phyloP scores from a whole-genome alignment of 1,139 yeast genomes.

The Lodderomyces margitis region DNA sequence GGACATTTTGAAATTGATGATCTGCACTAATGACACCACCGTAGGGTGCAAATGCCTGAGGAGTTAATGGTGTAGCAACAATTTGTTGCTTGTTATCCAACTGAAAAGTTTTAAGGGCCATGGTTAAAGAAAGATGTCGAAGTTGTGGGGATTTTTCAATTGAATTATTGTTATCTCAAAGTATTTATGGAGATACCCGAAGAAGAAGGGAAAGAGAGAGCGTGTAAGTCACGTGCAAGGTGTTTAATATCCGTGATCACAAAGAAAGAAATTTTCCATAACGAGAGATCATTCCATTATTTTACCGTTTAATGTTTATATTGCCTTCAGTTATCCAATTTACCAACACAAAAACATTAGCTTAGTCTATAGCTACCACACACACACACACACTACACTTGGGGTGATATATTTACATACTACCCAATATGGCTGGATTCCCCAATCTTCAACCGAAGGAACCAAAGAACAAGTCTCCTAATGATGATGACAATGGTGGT shows the following conservation, averaged over 20 bases:
- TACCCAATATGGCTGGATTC: slow-evolving; percentile 8
- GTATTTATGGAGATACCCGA: slow-evolving; percentile 9
- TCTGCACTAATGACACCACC: slow-evolving; percentile 50
- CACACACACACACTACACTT: background rate
- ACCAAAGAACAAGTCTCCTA: background rate
- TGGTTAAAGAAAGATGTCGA: slow-evolving; percentile 13
- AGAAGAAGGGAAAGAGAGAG: background rate
- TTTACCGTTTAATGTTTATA: background rate
- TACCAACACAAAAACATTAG: background rate
- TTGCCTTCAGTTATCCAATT: background rate
- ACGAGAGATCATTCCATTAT: slow-evolving; percentile 1
- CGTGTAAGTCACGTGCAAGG: background rate
- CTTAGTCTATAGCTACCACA: background rate
- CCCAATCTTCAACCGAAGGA: slow-evolving; percentile 3
- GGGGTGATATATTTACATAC: too few relatives aligned
- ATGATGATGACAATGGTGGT: slow-evolving; percentile 12
- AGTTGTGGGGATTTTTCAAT: background rate
- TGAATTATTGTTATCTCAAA: background rate
- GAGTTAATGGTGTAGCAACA: slow-evolving; percentile 39
- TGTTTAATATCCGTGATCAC: slow-evolving; percentile 1
- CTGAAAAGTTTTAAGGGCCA: slow-evolving; percentile 44
- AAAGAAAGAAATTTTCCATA: background rate
- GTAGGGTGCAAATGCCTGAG: slow-evolving; percentile 39
- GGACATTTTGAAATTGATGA: slow-evolving; percentile 34
- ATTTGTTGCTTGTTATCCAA: slow-evolving; percentile 24